Evolutionary conservation across 2,329 filamentous ascomycete species (phyloP).

Genomic region (Calonectria henricotiae): DNA sequence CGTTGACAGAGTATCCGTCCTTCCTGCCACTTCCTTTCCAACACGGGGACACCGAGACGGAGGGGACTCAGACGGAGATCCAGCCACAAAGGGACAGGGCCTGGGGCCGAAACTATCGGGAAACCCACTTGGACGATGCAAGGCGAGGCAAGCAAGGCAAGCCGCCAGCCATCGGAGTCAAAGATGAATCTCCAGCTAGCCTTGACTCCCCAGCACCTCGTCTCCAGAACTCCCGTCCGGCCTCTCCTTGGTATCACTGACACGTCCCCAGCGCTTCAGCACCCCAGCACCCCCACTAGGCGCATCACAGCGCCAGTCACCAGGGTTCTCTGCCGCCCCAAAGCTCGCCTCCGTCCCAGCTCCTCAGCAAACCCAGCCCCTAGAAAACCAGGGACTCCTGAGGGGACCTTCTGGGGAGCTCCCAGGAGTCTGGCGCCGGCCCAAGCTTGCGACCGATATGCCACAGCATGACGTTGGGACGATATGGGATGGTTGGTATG

Average conservation of each 20-base stretch:
- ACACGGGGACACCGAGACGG: slow-evolving; percentile 16
- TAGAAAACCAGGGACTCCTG: slow-evolving; percentile 34
- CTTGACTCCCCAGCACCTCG: slow-evolving; percentile 1
- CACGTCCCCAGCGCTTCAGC: slow-evolving; percentile 42
- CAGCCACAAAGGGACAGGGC: slow-evolving; percentile 10
- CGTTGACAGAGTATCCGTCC: slow-evolving; percentile 23
- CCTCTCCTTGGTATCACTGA: slow-evolving; percentile 40
- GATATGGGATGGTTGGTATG: slow-evolving; percentile 44
- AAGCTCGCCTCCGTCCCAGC: slow-evolving; percentile 32
- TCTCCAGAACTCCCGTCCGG: slow-evolving; percentile 28
- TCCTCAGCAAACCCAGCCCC: slow-evolving; percentile 26
- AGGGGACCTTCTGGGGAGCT: slow-evolving; percentile 43
- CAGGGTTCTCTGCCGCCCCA: slow-evolving; percentile 49
- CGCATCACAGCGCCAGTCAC: slow-evolving; percentile 52
- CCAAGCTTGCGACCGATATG: slow-evolving; percentile 46
- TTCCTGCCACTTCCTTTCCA: slow-evolving; percentile 26
- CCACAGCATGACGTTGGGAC: slow-evolving; percentile 48
- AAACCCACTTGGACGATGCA: slow-evolving; percentile 21
- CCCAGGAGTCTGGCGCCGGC: slow-evolving; percentile 43
- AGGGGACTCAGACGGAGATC: slow-evolving; percentile 14
- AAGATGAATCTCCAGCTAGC: slow-evolving; percentile 15
- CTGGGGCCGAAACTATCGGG: slow-evolving; percentile 19
- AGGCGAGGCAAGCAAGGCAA: slow-evolving; percentile 6
- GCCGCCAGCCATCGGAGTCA: slow-evolving; percentile 24
- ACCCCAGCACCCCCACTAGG: slow-evolving; percentile 45